Conservation (phyloP, 2,329 filamentous ascomycete species). For the Didymella keratinophila region DNA sequence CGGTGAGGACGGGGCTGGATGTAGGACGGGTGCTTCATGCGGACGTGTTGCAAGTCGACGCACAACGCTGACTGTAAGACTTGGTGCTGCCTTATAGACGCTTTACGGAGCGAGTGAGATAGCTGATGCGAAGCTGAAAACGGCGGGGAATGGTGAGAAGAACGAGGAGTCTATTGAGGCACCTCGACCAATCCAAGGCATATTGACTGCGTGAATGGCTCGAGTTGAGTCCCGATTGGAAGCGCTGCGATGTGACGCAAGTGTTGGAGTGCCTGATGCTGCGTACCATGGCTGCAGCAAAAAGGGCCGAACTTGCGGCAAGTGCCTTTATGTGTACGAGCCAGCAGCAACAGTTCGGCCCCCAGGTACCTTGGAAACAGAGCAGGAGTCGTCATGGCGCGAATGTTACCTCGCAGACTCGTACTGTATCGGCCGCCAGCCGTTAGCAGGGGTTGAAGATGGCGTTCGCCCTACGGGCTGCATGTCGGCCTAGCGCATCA, state of each 20-base stretch:
- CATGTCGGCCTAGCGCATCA: constrained; percentile 17
- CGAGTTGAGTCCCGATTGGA: not conserved
- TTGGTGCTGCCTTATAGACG: not conserved
- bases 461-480: constrained; percentile 23
- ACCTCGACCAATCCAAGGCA: not conserved
- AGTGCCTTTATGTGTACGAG: not conserved
- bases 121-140: not conserved
- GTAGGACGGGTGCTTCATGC: not conserved
- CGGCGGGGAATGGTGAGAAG: not conserved
- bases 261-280: not conserved
- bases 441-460: constrained; percentile 24
- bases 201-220: not conserved
- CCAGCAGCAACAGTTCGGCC: not conserved
- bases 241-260: not conserved
- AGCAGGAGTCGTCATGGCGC: not conserved
- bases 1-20: not conserved
- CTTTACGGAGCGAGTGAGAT: not conserved
- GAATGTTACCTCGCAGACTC: not conserved
- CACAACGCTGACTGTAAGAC: not conserved
- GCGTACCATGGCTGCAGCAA: constrained; percentile 3
- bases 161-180: not conserved
- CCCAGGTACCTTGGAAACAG: not conserved
- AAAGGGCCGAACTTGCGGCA: not conserved
- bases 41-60: not conserved
- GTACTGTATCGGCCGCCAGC: constrained; percentile 7